Base-by-base conservation (phyloP, 2,329 filamentous ascomycete genomes). In the Pseudogymnoascus sp. region DNA sequence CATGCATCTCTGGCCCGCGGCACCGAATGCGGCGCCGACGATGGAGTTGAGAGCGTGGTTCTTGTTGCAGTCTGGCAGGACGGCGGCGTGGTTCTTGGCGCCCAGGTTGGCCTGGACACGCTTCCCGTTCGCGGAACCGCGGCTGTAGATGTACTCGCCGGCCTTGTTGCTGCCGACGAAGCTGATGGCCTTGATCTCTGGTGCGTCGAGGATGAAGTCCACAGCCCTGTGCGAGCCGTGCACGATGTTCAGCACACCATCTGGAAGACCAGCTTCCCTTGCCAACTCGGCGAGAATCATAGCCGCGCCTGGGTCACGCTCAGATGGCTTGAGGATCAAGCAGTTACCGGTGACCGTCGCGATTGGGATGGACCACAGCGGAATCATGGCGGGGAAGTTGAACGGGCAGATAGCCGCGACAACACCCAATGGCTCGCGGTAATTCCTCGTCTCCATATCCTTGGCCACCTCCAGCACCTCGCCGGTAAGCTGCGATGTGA, bases 311-410 rank as follows among this genome's bases (percentile, higher is more conserved):
- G 90, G 90, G 70, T 93, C 90, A 63, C 90, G 85, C 79, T 95
- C 90, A 1, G 90, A 93, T 8, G 90, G 90, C 82, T 95, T 95
- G 69, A 95, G 80, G 68, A 95, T 84, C 63, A 92, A 80, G 12
- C 89, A 92, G 79, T 95, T 95, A 60, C 90, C 90, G 16, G 89
- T 91, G 28, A 92, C 84, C 45, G 90, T 90, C 55, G 90, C 90
- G 69, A 94, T 89, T 39, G 90, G 91, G 65, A 95, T 92, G 65
- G 84, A 91, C 90, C 90, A 95, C n/a, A 95, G 82, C 3, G 90
- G 91, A 74, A 95, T 94, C 90, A 95, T 95, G 69, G 90, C 90
- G 45, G 90, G 90, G 78, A 94, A 94, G 80, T 94, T 94, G 73
- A 94, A 94, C 1, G 90, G 90, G 80, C 90, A 94, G 69, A 94